Evolutionary conservation across 2,329 filamentous ascomycete species (phyloP).

Genomic region (Macroventuria anomochaeta): DNA sequence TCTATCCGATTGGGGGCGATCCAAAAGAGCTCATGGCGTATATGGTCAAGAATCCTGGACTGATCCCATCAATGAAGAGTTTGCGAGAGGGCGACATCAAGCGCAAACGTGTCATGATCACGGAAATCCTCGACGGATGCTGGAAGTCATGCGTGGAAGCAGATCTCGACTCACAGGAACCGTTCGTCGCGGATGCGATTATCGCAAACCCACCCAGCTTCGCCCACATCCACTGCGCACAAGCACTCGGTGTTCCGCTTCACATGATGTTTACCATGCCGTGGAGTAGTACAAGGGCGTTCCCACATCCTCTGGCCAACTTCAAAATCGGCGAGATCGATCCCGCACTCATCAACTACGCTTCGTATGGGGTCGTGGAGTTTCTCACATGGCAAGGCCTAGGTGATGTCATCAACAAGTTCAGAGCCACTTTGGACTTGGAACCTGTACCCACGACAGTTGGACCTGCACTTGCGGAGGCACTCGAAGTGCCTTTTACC

Average conservation of each 20-base stretch:
- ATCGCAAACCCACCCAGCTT: slow-evolving; percentile 80
- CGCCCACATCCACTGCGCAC: slow-evolving; percentile 74
- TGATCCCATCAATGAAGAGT: slow-evolving; percentile 40
- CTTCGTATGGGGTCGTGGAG: slow-evolving; percentile 56
- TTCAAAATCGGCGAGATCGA: slow-evolving; percentile 45
- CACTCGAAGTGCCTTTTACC: slow-evolving; percentile 51
- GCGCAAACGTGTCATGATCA: slow-evolving; percentile 40
- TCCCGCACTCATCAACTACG: slow-evolving; percentile 47
- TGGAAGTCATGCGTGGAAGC: slow-evolving; percentile 46
- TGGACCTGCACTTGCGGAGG: slow-evolving; percentile 48
- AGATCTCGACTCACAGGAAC: slow-evolving; percentile 50
- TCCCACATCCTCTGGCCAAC: slow-evolving; percentile 59
- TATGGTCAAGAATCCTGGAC: slow-evolving; percentile 57
- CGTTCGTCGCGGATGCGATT: slow-evolving; percentile 81
- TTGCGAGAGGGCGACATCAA: slow-evolving; percentile 39
- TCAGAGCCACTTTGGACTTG: slow-evolving; percentile 50
- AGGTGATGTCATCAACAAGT: slow-evolving; percentile 56
- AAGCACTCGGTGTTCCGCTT: slow-evolving; percentile 73
- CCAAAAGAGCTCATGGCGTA: slow-evolving; percentile 55
- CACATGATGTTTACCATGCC: slow-evolving; percentile 85
- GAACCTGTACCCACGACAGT: slow-evolving; percentile 48
- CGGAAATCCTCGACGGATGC: slow-evolving; percentile 39
- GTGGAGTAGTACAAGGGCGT: slow-evolving; percentile 54
- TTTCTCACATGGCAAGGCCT: slow-evolving; percentile 58
- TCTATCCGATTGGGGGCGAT: slow-evolving; percentile 40